phyloP scores from a whole-genome alignment of 495 filamentous ascomycete genomes.

The Thozetella sp. region DNA sequence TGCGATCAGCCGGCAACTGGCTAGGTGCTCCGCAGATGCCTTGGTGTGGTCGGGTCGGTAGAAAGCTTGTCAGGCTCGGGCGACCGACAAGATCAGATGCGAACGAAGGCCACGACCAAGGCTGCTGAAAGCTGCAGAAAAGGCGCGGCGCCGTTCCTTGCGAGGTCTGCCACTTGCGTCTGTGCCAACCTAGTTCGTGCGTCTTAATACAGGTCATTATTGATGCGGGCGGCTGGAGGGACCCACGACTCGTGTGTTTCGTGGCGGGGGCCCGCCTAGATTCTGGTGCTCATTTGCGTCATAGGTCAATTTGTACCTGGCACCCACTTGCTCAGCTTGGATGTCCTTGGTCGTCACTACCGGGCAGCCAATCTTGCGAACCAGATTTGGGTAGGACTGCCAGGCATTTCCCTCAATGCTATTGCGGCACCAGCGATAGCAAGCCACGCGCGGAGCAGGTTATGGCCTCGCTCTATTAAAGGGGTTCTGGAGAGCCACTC shows the following conservation, averaged over 20 bases:
- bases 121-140: background rate
- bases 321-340: background rate
- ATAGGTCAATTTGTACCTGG: conserved; percentile 1
- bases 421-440: background rate
- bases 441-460: background rate
- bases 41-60: no score
- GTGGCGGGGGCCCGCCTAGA: background rate
- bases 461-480: background rate
- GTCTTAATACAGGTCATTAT: background rate
- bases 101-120: no score
- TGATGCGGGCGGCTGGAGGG: background rate
- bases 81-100: no score
- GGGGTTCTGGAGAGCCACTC: background rate
- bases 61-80: no score
- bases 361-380: background rate
- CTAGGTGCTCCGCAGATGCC: no score
- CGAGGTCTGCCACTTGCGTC: background rate
- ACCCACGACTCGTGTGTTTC: background rate
- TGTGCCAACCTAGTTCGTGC: background rate
- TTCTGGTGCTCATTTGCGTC: background rate
- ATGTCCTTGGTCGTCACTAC: background rate
- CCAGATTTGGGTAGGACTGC: conserved; percentile 1
- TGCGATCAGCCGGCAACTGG: no score
- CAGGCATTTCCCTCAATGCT: background rate
- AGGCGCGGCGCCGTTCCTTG: background rate